A percentile compares a stretch with the other conserved stretches of the same genome.
Conservation (phyloP, 139 green algal genomes). For the Pycnococcus provasolii region DNA sequence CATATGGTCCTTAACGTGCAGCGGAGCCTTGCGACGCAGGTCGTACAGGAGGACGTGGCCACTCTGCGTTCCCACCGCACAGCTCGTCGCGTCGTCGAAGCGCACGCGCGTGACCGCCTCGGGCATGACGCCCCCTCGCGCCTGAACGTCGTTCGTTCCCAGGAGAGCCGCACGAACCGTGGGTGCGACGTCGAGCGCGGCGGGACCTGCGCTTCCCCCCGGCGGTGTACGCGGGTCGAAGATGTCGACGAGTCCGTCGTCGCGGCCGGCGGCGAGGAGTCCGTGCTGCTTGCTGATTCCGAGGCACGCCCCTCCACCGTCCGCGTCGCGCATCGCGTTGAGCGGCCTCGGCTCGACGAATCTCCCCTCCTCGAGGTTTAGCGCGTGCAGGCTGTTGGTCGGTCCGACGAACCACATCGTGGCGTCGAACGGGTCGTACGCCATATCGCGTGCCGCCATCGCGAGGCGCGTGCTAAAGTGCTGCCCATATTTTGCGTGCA, state of each 20-base stretch:
- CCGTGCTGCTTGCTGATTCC: conserved; percentile 52
- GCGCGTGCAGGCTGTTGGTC: conserved; percentile 59
- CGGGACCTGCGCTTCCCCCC: conserved; percentile 41
- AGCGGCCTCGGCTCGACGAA: background rate
- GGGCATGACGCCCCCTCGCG: conserved; percentile 33
- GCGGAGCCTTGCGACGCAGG: conserved; percentile 41
- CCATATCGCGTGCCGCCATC: conserved; percentile 61
- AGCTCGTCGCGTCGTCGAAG: conserved; percentile 35
- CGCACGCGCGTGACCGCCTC: conserved; percentile 71
- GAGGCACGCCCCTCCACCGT: background rate
- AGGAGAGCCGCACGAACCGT: background rate
- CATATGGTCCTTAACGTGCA: conserved; percentile 92
- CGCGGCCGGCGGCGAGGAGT: conserved; percentile 57
- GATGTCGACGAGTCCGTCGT: conserved; percentile 84
- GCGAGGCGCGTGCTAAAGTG: conserved; percentile 65
- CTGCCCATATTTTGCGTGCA: conserved; percentile 83
- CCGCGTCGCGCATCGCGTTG: background rate
- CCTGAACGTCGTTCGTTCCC: background rate
- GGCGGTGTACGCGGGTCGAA: conserved; percentile 65
- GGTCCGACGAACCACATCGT: conserved; percentile 73
- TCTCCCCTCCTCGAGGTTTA: conserved; percentile 68
- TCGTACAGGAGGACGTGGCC: conserved; percentile 63
- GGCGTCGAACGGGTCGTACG: conserved; percentile 57
- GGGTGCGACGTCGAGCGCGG: conserved; percentile 27
- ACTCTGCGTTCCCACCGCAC: conserved; percentile 66